Conservation (phyloP, 2,329 filamentous ascomycete species). For the Aspergillus sp. region DNA sequence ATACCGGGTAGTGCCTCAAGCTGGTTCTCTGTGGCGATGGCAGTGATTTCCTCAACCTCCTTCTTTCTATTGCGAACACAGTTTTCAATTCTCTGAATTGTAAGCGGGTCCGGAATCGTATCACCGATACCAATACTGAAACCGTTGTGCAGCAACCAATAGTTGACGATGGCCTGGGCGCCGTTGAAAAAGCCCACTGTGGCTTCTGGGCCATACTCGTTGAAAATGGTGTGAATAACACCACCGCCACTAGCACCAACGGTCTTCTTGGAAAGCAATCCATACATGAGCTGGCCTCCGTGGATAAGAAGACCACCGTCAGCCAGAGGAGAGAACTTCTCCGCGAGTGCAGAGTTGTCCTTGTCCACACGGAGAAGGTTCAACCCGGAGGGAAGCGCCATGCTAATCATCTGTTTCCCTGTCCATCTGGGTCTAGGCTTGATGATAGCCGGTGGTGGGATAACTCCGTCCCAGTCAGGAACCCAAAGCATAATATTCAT, state of each 20-base stretch:
- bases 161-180: constrained; percentile 87
- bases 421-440: constrained; percentile 94
- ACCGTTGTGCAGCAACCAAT: constrained; percentile 93
- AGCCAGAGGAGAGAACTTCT: constrained; percentile 54
- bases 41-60: constrained; percentile 69
- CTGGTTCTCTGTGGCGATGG: constrained; percentile 72
- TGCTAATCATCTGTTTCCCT: constrained; percentile 93
- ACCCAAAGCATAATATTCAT: constrained; percentile 99
- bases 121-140: constrained; percentile 99
- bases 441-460: constrained; percentile 86
- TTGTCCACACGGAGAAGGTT: constrained; percentile 64
- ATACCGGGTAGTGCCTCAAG: constrained; percentile 94
- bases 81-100: constrained; percentile 75
- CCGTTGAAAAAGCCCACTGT: constrained; percentile 96
- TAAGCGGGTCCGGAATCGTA: constrained; percentile 82
- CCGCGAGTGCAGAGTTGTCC: constrained; percentile 49
- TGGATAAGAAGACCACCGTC: constrained; percentile 79
- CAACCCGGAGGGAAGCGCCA: constrained; percentile 81
- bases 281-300: constrained; percentile 82
- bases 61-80: constrained; percentile 76
- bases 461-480: constrained; percentile 91
- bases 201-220: constrained; percentile 78
- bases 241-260: constrained; percentile 85
- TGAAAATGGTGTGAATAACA: constrained; percentile 93
- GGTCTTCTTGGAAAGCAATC: constrained; percentile 85